Evolutionary conservation across 176 grass and related monocot genomes (phyloP).

Genomic region (Carex kokanica): DNA sequence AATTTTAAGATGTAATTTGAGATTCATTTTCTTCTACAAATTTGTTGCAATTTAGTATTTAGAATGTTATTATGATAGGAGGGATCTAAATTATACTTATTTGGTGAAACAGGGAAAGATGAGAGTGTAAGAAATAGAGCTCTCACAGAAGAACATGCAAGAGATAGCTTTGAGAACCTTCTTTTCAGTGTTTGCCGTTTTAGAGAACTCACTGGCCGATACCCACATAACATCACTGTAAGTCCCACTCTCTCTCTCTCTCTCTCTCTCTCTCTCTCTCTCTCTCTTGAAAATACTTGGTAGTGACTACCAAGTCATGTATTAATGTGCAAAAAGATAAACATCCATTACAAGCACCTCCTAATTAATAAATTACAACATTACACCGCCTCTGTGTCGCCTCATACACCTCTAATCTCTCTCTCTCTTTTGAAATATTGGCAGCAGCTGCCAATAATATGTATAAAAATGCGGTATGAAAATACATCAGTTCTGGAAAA

Average conservation of each 20-base stretch:
- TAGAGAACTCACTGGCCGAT: slow-evolving; percentile 82
- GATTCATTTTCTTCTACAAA: slow-evolving; percentile 2
- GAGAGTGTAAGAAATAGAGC: slow-evolving; percentile 68
- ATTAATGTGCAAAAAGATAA: too few relatives aligned
- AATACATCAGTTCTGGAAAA: too few relatives aligned
- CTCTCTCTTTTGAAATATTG: too few relatives aligned
- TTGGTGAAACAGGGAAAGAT: slow-evolving; percentile 49
- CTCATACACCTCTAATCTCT: too few relatives aligned
- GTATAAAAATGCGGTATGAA: too few relatives aligned
- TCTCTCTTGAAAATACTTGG: not conserved
- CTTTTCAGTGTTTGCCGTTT: slow-evolving; percentile 93
- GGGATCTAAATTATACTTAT: slow-evolving; percentile 8
- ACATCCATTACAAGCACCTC: too few relatives aligned
- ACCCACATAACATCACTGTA: slow-evolving; percentile 91
- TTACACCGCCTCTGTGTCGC: too few relatives aligned
- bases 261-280: not conserved
- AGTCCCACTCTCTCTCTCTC: slow-evolving; percentile 32
- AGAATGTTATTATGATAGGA: not conserved
- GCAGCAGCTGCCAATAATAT: too few relatives aligned
- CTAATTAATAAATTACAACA: too few relatives aligned
- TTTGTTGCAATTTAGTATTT: not conserved
- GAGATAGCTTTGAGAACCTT: slow-evolving; percentile 97
- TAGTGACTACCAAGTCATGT: too few relatives aligned
- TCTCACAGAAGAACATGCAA: slow-evolving; percentile 89
- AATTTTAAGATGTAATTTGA: slow-evolving; percentile 10